These are phyloP conservation scores for Hanseniaspora lachancei DNA, from an alignment of 805 yeast genomes.

Conservation along the genomic window DNA sequence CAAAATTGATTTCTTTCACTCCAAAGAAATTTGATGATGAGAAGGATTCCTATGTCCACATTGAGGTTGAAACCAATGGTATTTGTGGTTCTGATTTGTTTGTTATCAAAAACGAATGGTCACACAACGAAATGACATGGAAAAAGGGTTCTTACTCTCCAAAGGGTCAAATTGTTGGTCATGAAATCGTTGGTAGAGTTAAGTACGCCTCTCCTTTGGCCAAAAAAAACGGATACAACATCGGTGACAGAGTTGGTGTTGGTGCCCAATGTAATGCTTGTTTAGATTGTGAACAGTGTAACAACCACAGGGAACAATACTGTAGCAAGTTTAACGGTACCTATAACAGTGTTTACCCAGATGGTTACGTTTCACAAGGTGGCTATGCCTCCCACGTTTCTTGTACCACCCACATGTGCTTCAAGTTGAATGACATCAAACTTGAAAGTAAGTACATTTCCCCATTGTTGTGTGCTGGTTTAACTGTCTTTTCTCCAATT, in stretches of 20 bases:
- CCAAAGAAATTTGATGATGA: constrained; percentile 33
- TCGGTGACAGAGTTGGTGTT: constrained; percentile 41
- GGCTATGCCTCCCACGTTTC: constrained; percentile 40
- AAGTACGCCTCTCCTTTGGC: constrained; percentile 14
- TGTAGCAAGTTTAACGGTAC: constrained; percentile 28
- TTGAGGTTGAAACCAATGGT: constrained; percentile 46
- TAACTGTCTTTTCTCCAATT: constrained; percentile 42
- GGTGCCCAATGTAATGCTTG: constrained; percentile 36
- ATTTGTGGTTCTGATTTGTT: constrained; percentile 51
- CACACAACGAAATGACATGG: constrained; percentile 26
- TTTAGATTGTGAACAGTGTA: constrained; percentile 31
- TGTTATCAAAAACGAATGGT: constrained; percentile 37
- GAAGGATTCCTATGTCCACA: constrained; percentile 32
- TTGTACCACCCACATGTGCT: constrained; percentile 33
- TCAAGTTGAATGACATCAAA: constrained; percentile 35
- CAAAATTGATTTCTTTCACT: constrained; percentile 35
- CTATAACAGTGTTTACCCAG: constrained; percentile 27
- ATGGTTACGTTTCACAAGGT: constrained; percentile 30
- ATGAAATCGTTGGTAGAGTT: constrained; percentile 26
- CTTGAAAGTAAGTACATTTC: constrained; percentile 34
- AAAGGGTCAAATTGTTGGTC: constrained; percentile 25
- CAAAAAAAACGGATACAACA: constrained; percentile 28
- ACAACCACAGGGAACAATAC: constrained; percentile 28
- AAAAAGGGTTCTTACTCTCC: constrained; percentile 22
- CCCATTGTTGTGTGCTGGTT: constrained; percentile 46